Base-by-base conservation (phyloP, 208 protist species). In the Leishmania guyanensis region DNA sequence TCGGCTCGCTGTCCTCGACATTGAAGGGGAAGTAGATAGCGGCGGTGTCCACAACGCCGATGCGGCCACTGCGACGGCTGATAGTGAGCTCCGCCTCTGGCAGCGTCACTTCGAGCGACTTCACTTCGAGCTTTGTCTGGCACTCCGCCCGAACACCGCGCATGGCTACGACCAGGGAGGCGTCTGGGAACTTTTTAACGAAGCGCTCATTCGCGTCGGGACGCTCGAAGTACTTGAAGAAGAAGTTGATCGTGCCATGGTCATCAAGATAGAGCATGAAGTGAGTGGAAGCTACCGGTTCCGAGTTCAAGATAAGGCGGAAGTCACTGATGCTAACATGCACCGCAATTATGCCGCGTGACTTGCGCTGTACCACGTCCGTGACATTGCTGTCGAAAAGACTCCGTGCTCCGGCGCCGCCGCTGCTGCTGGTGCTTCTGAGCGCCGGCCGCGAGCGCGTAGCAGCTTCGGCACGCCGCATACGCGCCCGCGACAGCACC, bases 111-210 rank as follows among this genome's bases (percentile, higher is more conserved):
- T 97, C 95, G 5, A 98, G 53, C 48, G 93, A 95, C 84, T 96
- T 96, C 69, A 97, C 91, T 85, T 98, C 95, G 29, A 98, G 86
- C 81, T 91, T 93, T 43, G 91, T 95, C 76, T 96, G 95, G 78
- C 92, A 95, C 88, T 98, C 93, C 29, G 91, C 91, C 3, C 89
- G 88, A 48, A 95, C 46, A 3, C 84, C 81, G 39, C 80, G 86
- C 60, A 95, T 71, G 60, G 85, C 83, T 29, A 95, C 53, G n/a
- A 90, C 65, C 46, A 96, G 60, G 14, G 86, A 90, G 36, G 77
- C 46, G 14, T 80, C 77, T 2, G 88, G 82, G 36, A 89, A 87
- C 43, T 83, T 83, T 51, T 69, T 82, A 2, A 92, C 50, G 36
- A 88, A 88, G 26, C 51, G 78, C 43, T 60, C 48, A 9, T 9